These are phyloP conservation scores for Colletotrichum tropicale DNA, from an alignment of 2,329 filamentous ascomycete species.

Conservation along the genomic window DNA sequence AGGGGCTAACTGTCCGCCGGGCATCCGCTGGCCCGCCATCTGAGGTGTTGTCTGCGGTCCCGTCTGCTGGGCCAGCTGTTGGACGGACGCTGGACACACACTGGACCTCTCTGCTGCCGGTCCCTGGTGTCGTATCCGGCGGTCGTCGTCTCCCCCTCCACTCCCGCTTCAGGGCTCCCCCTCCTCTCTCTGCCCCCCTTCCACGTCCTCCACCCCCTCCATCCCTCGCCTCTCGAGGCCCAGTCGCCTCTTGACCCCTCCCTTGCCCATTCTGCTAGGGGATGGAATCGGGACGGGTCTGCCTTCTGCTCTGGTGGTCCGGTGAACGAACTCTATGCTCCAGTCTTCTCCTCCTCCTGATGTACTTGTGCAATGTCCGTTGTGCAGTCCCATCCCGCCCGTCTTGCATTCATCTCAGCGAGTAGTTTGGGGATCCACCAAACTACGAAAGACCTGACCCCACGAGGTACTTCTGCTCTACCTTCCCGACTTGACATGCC, in stretches of 20 bases:
- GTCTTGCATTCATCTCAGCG: background rate
- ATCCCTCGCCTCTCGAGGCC: background rate
- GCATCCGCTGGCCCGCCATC: background rate
- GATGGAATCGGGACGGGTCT: background rate
- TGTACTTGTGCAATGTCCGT: slow-evolving; percentile 2
- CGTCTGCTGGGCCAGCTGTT: background rate
- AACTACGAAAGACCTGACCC: background rate
- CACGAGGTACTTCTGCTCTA: background rate
- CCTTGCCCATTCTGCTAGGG: slow-evolving; percentile 15
- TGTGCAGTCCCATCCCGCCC: background rate
- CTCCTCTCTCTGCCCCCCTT: background rate
- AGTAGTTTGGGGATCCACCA: background rate
- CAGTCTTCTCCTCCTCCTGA: background rate
- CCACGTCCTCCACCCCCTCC: background rate
- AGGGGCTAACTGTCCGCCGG: background rate
- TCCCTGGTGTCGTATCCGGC: background rate
- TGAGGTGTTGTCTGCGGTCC: background rate
- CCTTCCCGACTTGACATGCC: background rate
- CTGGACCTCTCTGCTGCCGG: background rate
- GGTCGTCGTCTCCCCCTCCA: background rate
- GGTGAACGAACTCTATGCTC: slow-evolving; percentile 12
- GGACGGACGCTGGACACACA: background rate
- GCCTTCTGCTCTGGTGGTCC: slow-evolving; percentile 2
- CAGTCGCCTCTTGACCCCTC: background rate
- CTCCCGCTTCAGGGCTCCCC: background rate